These are phyloP conservation scores for Fusarium xylarioides DNA, from an alignment of 2,329 filamentous ascomycete species.

Conservation along the genomic window DNA sequence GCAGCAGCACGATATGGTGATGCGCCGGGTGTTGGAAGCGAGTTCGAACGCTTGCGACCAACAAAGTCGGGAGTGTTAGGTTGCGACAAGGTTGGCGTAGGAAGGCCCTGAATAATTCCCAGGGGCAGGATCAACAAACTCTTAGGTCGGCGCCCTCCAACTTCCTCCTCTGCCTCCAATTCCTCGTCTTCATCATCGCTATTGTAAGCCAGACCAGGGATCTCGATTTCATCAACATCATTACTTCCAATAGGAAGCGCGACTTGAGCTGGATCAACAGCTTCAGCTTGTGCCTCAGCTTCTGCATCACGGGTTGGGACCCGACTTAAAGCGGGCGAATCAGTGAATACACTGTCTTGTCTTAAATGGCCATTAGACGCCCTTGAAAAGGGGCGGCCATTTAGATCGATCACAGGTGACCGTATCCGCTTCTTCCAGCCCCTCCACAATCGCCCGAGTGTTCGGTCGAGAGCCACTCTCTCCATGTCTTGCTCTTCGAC, in stretches of 20 bases:
- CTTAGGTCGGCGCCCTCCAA: conserved; percentile 53
- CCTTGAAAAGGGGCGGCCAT: conserved; percentile 60
- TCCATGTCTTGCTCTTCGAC: conserved; percentile 94
- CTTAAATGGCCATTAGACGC: conserved; percentile 50
- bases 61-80: conserved; percentile 49
- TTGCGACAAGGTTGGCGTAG: conserved; percentile 48
- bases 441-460: conserved; percentile 89
- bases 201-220: conserved; percentile 72
- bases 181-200: conserved; percentile 69
- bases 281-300: conserved; percentile 38
- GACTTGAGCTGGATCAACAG: conserved; percentile 55
- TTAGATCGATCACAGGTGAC: conserved; percentile 59
- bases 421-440: conserved; percentile 91
- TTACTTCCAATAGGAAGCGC: conserved; percentile 73
- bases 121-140: conserved; percentile 49
- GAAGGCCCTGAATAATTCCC: conserved; percentile 41
- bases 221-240: conserved; percentile 83
- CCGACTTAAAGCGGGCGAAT: conserved; percentile 46
- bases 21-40: conserved; percentile 38
- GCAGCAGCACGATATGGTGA: conserved; percentile 35
- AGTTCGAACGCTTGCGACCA: conserved; percentile 47
- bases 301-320: conserved; percentile 44
- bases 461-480: conserved; percentile 87
- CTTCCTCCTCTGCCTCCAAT: conserved; percentile 45
- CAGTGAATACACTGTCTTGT: conserved; percentile 50